Conservation (phyloP, 192 early-diverging fungal genomes). For the Coemansia asiatica region DNA sequence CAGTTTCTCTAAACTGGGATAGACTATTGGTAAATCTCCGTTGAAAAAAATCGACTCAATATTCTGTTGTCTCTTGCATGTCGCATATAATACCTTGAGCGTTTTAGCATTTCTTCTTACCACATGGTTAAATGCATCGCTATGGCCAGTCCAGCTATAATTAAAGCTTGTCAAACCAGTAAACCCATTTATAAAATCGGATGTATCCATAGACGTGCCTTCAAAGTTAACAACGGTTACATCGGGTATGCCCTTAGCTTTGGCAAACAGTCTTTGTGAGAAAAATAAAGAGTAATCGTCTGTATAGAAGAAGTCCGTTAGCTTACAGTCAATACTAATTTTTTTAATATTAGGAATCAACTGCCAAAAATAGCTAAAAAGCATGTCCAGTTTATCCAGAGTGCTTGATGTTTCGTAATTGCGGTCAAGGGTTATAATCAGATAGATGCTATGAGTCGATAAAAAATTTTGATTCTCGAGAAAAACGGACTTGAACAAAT, state of each 20-base stretch:
- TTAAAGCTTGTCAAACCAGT: neutral
- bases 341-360: neutral
- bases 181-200: neutral
- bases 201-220: neutral
- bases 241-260: neutral
- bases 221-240: neutral
- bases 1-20: neutral
- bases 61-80: neutral
- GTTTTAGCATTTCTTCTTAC: neutral
- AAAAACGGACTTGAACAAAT: too few species aligned
- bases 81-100: neutral
- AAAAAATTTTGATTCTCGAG: too few species aligned
- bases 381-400: neutral
- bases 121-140: neutral
- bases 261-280: neutral
- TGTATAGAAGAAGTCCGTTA: neutral
- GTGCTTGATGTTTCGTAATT: neutral
- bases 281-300: neutral
- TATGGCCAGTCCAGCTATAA: neutral
- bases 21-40: neutral
- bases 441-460: neutral
- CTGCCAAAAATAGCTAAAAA: neutral
- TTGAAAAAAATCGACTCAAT: neutral
- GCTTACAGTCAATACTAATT: neutral
- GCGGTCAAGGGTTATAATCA: neutral